phyloP scores from a whole-genome alignment of 768 basidiomycete genomes.

The Guyanaporus albipodus region DNA sequence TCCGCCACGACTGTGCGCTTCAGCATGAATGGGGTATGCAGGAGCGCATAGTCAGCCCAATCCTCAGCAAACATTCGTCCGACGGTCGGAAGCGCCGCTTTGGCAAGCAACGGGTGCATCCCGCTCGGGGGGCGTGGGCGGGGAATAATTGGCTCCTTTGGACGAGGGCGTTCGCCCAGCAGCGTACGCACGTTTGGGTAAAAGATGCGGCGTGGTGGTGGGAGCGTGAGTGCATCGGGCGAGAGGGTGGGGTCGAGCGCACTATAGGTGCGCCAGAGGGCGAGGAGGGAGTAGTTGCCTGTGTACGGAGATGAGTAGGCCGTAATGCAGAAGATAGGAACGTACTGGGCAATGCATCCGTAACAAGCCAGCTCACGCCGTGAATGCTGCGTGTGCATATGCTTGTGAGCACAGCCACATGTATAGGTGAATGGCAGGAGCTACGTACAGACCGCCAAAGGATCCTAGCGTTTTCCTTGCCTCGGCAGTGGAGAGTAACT shows the following conservation, averaged over 20 bases:
- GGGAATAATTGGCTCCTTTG: conserved; percentile 30
- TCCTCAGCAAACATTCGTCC: conserved; percentile 67
- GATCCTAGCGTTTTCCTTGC: conserved; percentile 47
- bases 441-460: conserved; percentile 49
- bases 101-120: conserved; percentile 68
- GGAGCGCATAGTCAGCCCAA: conserved; percentile 70
- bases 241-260: conserved; percentile 49
- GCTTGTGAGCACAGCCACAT: not conserved
- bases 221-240: conserved; percentile 48
- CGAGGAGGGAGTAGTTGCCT: conserved; percentile 69
- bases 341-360: conserved; percentile 50
- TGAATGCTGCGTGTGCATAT: conserved; percentile 44
- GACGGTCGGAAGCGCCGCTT: conserved; percentile 70
- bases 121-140: conserved; percentile 51
- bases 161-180: conserved; percentile 38
- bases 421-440: not conserved
- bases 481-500: conserved; percentile 48
- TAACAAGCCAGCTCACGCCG: conserved; percentile 67
- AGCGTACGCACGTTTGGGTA: conserved; percentile 68
- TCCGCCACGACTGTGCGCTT: conserved; percentile 79
- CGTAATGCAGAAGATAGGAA: conserved; percentile 5
- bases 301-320: conserved; percentile 3
- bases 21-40: conserved; percentile 67
- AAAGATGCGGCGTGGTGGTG: conserved; percentile 69
- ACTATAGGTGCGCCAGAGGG: conserved; percentile 75